Conservation (phyloP, 768 basidiomycete species). For the Boletellus ananiceps region DNA sequence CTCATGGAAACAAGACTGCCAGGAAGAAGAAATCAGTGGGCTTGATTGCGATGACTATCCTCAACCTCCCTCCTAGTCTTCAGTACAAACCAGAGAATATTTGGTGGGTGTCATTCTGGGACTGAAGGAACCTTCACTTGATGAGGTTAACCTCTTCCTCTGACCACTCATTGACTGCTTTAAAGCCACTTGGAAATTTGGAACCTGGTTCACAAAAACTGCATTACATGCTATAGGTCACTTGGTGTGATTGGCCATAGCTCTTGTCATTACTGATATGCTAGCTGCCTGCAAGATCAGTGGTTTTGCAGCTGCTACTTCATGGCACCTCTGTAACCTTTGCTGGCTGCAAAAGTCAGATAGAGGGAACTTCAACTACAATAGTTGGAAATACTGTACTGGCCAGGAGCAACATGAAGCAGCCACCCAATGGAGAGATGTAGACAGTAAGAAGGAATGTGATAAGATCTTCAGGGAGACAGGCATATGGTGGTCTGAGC, state of each 20-base stretch:
- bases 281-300: neutral
- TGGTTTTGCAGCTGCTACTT: neutral
- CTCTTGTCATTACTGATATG: neutral
- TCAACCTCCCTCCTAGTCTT: neutral
- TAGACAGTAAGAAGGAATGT: conserved; percentile 8
- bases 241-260: neutral
- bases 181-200: neutral
- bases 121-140: neutral
- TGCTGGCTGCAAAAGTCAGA: conserved; percentile 16
- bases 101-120: neutral
- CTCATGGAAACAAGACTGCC: no score
- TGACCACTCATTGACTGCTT: neutral
- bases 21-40: neutral
- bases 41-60: neutral
- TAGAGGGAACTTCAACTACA: conserved; percentile 22
- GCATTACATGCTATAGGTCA: neutral
- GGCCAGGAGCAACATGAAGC: conserved; percentile 13
- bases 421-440: conserved; percentile 15
- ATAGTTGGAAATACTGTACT: conserved; percentile 19
- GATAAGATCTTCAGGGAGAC: conserved; percentile 9
- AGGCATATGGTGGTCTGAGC: conserved; percentile 28
- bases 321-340: no score
- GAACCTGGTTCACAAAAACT: no score
- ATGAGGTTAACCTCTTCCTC: neutral
- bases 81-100: neutral